Evolutionary conservation across 2,329 filamentous ascomycete species (phyloP).

Genomic region (Neonectria ditissima): DNA sequence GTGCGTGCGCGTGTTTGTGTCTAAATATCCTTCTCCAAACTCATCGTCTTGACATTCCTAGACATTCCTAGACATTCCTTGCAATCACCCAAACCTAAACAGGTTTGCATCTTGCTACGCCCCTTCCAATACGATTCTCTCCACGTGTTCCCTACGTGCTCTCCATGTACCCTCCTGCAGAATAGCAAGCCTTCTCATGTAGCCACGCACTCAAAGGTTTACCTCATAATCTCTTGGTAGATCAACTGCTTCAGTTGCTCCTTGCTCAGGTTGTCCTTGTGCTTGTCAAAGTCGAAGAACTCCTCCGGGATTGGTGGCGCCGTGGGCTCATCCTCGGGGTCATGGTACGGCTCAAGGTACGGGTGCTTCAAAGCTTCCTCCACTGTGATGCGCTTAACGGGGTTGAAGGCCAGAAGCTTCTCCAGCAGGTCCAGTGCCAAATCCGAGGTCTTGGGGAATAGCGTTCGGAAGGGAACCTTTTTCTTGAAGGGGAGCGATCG

Average conservation of each 20-base stretch:
- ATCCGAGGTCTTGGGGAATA: constrained; percentile 99
- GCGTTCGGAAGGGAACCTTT: constrained; percentile 96
- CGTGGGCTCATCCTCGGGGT: constrained; percentile 97
- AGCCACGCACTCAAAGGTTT: constrained; percentile 28
- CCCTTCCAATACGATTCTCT: constrained; percentile 6
- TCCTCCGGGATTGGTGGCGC: constrained; percentile 97
- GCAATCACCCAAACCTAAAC: constrained; percentile 25
- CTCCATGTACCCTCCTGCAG: not conserved
- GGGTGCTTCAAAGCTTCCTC: constrained; percentile 98
- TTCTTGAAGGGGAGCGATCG: constrained; percentile 99
- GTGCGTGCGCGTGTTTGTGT: constrained; percentile 32
- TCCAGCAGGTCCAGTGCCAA: constrained; percentile 93
- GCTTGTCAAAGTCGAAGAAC: constrained; percentile 99
- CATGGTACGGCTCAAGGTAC: constrained; percentile 98
- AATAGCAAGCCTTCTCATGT: not conserved
- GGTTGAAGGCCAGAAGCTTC: constrained; percentile 97
- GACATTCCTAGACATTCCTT: constrained; percentile 28
- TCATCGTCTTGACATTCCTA: constrained; percentile 28
- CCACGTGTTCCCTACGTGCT: not conserved
- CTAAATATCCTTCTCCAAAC: constrained; percentile 40
- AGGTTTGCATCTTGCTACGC: constrained; percentile 18
- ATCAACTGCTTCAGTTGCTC: constrained; percentile 98
- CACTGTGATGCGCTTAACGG: constrained; percentile 97
- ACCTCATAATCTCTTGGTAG: constrained; percentile 93
- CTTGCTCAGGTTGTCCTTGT: constrained; percentile 98